A percentile compares a stretch with the other conserved stretches of the same genome.
phyloP scores from a whole-genome alignment of 148 eudicot species.

The Heliamphora exappendiculata region DNA sequence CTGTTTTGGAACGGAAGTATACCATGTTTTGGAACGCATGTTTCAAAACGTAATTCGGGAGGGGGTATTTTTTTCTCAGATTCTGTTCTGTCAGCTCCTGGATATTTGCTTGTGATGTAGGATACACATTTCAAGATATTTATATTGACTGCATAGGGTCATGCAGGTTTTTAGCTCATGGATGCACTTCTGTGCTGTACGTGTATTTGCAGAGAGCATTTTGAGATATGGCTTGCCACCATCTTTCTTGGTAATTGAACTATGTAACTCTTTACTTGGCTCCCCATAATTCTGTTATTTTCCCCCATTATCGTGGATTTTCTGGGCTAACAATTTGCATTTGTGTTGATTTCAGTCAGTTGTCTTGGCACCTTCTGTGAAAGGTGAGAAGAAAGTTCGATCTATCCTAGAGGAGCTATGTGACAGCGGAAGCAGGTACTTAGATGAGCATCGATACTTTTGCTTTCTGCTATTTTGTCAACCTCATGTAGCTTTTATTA shows the following conservation, averaged over 20 bases:
- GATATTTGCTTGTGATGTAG: not conserved
- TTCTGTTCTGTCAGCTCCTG: slow-evolving; percentile 1
- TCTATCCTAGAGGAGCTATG: slow-evolving; percentile 69
- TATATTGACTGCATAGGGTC: not conserved
- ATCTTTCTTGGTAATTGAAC: slow-evolving; percentile 61
- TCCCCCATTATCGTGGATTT: slow-evolving; percentile 4
- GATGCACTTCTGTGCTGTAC: slow-evolving; percentile 95
- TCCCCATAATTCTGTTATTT: slow-evolving; percentile 2
- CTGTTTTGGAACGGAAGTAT: too few relatives aligned
- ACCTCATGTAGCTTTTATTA: not conserved
- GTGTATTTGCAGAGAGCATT: slow-evolving; percentile 77
- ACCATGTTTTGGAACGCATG: too few relatives aligned
- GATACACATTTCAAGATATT: not conserved
- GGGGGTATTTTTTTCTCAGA: not conserved
- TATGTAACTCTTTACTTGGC: not conserved
- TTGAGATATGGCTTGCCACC: slow-evolving; percentile 96
- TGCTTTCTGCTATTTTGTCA: not conserved
- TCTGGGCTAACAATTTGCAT: not conserved
- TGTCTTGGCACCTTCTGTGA: slow-evolving; percentile 70
- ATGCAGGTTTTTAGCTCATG: slow-evolving; percentile 67
- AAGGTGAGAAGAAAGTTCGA: slow-evolving; percentile 95
- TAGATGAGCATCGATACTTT: slow-evolving; percentile 3
- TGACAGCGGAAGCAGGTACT: slow-evolving; percentile 63
- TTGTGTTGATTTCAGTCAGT: slow-evolving; percentile 45
- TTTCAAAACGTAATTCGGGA: too few relatives aligned